Conservation (phyloP, 129 eudicot genomes). For the Calendula officinalis region DNA sequence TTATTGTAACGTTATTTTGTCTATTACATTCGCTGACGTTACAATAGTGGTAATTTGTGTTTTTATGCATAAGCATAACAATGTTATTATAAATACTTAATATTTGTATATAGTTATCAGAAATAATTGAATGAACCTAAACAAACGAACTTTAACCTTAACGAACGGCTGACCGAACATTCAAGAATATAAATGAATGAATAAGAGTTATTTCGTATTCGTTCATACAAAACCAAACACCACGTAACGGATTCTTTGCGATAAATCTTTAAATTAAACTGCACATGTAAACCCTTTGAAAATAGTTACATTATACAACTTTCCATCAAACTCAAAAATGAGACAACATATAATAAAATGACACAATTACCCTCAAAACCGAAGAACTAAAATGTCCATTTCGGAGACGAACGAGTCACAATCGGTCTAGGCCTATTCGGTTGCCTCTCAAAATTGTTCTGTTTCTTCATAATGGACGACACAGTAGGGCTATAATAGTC, state of each 20-base stretch:
- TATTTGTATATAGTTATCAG: no score
- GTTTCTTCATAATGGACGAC: constrained; percentile 90
- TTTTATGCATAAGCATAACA: not conserved
- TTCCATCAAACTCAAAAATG: constrained; percentile 26
- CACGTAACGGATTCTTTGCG: constrained; percentile 6
- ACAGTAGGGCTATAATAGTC: constrained; percentile 90
- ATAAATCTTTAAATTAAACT: constrained; percentile 15
- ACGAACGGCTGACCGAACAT: no score
- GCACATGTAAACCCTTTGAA: constrained; percentile 28
- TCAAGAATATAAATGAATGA: no score
- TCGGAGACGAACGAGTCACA: constrained; percentile 73
- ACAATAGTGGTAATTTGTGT: no score
- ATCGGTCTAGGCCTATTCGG: constrained; percentile 43
- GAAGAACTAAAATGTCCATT: constrained; percentile 56
- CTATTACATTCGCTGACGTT: no score
- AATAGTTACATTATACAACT: constrained; percentile 29
- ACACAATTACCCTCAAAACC: constrained; percentile 26
- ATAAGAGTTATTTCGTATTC: no score
- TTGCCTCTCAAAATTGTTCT: constrained; percentile 53
- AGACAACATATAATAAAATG: constrained; percentile 16
- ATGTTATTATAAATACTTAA: no score
- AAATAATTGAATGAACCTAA: no score
- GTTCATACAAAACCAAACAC: not conserved
- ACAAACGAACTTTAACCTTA: no score
- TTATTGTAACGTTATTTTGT: no score